A percentile compares a stretch with the other conserved stretches of the same genome.
Evolutionary conservation across 371 early-diverging fungal genomes (phyloP).

Genomic region (Mortierella sp.): DNA sequence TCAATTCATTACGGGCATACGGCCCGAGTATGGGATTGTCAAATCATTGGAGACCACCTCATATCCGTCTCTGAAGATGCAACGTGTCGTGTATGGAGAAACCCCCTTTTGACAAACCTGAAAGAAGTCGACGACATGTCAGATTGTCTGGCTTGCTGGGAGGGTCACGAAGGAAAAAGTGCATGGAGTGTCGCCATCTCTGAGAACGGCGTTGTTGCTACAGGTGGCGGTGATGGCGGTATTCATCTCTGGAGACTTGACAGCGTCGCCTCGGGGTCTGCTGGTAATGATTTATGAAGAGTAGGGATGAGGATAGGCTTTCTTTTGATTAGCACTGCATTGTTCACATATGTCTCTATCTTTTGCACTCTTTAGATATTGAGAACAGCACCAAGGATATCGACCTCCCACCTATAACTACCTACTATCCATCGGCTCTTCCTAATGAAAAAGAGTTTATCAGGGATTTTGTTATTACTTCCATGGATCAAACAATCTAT

Average conservation of each 20-base stretch:
- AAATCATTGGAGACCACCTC: conserved; percentile 66
- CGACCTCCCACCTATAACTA: conserved; percentile 32
- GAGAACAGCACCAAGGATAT: conserved; percentile 43
- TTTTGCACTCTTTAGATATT: conserved; percentile 20
- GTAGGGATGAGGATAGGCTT: no score
- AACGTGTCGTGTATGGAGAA: conserved; percentile 85
- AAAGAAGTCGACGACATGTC: conserved; percentile 52
- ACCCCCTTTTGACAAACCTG: conserved; percentile 46
- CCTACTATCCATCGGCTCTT: conserved; percentile 22
- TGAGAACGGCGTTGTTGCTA: conserved; percentile 57
- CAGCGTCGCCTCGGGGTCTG: conserved; percentile 63
- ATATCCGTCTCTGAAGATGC: conserved; percentile 65
- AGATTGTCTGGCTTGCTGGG: conserved; percentile 77
- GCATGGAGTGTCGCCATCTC: conserved; percentile 83
- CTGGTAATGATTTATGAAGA: conserved; percentile 55
- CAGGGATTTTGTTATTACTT: conserved; percentile 45
- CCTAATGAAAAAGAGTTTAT: conserved; percentile 42
- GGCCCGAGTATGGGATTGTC: conserved; percentile 87
- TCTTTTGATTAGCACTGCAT: conserved; percentile 6
- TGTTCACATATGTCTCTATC: no score
- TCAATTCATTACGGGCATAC: conserved; percentile 82
- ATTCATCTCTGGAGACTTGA: conserved; percentile 77
- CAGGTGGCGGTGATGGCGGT: conserved; percentile 86
- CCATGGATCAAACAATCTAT: conserved; percentile 25
- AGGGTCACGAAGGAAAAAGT: conserved; percentile 84